These are phyloP conservation scores for Suillus cothurnatus DNA, from an alignment of 768 basidiomycete genomes.

Conservation along the genomic window DNA sequence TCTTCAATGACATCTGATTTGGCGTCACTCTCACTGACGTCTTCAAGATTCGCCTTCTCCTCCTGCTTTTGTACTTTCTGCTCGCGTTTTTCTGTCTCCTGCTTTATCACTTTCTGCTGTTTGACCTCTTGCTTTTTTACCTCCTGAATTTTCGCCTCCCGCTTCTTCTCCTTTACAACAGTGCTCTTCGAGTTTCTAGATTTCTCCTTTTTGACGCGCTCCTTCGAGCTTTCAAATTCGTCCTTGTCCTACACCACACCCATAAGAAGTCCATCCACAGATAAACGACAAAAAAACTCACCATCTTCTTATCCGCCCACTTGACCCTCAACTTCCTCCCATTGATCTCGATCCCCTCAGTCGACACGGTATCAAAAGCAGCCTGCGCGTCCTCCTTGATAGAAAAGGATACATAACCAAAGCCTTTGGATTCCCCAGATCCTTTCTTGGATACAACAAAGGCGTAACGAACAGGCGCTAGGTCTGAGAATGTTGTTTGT, in stretches of 20 bases:
- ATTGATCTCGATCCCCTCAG: conserved; percentile 65
- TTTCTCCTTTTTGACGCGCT: conserved; percentile 63
- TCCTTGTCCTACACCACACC: background rate
- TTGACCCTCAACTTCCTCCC: conserved; percentile 72
- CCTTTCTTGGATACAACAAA: conserved; percentile 88
- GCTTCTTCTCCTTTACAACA: conserved; percentile 54
- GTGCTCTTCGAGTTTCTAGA: conserved; percentile 47
- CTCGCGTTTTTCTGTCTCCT: conserved; percentile 33
- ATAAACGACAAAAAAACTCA: conserved; percentile 8
- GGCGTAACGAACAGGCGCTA: conserved; percentile 91
- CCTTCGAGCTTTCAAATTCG: background rate
- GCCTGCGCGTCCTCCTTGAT: conserved; percentile 85
- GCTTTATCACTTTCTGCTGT: conserved; percentile 34
- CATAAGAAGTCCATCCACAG: background rate
- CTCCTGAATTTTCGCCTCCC: conserved; percentile 54
- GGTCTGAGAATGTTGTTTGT: conserved; percentile 90
- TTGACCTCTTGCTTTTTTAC: conserved; percentile 46
- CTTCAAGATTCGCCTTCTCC: conserved; percentile 34
- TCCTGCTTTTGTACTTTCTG: conserved; percentile 37
- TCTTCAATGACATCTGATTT: conserved; percentile 28
- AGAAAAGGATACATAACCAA: conserved; percentile 94
- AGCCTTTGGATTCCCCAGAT: conserved; percentile 83
- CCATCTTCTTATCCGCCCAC: conserved; percentile 82
- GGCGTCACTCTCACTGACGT: conserved; percentile 33
- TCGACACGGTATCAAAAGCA: conserved; percentile 64